Conservation (phyloP, 1,139 yeast genomes). For the Scheffersomyces lignicola region DNA sequence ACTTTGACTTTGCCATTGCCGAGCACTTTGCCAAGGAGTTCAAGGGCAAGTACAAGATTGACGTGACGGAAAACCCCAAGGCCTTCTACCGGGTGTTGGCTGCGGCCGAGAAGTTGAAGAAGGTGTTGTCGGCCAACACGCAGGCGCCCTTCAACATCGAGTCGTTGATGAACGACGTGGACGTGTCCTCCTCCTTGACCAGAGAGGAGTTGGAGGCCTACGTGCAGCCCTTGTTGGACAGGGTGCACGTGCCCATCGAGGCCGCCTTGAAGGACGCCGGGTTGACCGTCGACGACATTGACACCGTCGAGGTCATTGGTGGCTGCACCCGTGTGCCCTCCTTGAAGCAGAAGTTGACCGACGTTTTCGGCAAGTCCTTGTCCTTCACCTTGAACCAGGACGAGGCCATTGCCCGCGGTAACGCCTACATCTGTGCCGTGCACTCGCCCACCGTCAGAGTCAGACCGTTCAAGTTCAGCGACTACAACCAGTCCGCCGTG, state of each 20-base stretch:
- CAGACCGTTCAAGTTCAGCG: slow-evolving; percentile 98
- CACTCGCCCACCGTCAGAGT: slow-evolving; percentile 99
- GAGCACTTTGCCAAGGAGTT: slow-evolving; percentile 94
- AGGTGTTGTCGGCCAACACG: slow-evolving; percentile 93
- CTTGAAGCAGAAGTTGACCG: slow-evolving; percentile 76
- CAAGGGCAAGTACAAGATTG: slow-evolving; percentile 88
- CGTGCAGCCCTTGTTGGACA: slow-evolving; percentile 76
- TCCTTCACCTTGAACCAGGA: slow-evolving; percentile 98
- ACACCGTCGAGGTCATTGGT: slow-evolving; percentile 93
- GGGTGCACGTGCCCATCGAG: slow-evolving; percentile 76
- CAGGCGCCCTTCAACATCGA: slow-evolving; percentile 95
- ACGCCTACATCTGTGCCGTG: slow-evolving; percentile 98
- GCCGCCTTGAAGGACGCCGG: slow-evolving; percentile 82
- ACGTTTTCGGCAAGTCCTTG: slow-evolving; percentile 81
- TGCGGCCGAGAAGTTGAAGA: slow-evolving; percentile 92
- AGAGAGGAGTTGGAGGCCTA: slow-evolving; percentile 93
- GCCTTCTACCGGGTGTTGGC: slow-evolving; percentile 91
- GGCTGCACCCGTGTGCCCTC: slow-evolving; percentile 98
- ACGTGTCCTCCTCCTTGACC: slow-evolving; percentile 84
- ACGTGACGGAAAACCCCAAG: slow-evolving; percentile 86
- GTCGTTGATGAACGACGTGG: slow-evolving; percentile 96
- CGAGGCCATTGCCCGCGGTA: slow-evolving; percentile 99
- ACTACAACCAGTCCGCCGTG: slow-evolving; percentile 86
- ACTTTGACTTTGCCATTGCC: slow-evolving; percentile 90
- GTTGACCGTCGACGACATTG: slow-evolving; percentile 69